A percentile compares a stretch with the other conserved stretches of the same genome.
Conservation (phyloP, 2,329 filamentous ascomycete species). For the Escovopsis weberi region DNA sequence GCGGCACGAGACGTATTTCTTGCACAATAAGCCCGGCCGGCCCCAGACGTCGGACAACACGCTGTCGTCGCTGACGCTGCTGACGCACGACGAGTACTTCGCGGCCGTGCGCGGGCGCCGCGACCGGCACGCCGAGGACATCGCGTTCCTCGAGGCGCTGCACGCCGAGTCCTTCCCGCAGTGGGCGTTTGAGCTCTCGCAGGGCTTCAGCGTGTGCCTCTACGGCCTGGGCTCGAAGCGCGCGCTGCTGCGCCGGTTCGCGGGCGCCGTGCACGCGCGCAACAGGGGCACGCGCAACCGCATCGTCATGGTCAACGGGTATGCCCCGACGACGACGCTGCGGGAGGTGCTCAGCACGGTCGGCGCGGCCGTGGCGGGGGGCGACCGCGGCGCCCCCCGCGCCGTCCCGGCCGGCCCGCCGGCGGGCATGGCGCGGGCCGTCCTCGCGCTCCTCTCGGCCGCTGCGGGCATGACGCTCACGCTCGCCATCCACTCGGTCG, state of each 20-base stretch:
- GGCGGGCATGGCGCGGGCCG: constrained; percentile 49
- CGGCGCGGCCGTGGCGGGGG: constrained; percentile 38
- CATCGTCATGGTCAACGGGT: constrained; percentile 80
- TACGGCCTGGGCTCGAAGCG: constrained; percentile 91
- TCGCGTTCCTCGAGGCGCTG: constrained; percentile 55
- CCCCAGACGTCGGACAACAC: constrained; percentile 80
- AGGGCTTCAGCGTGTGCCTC: constrained; percentile 78
- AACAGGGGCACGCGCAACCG: constrained; percentile 15
- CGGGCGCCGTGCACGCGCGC: constrained; percentile 43
- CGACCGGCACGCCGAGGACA: constrained; percentile 57
- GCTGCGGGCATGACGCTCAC: constrained; percentile 34
- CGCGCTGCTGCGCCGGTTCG: constrained; percentile 58
- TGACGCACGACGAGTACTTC: constrained; percentile 91
- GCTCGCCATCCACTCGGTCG: constrained; percentile 74
- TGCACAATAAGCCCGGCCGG: constrained; percentile 71
- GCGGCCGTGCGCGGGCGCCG: constrained; percentile 42
- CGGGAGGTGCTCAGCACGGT: constrained; percentile 59
- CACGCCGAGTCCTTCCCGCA: constrained; percentile 76
- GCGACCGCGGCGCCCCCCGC: constrained; percentile 7
- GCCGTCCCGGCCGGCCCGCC: constrained; percentile 46
- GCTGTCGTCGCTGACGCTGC: constrained; percentile 55
- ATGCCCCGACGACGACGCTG: constrained; percentile 49
- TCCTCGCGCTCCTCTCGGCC: constrained; percentile 44
- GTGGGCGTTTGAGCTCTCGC: constrained; percentile 79
- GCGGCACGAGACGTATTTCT: constrained; percentile 84